Base-by-base conservation (phyloP, 1,284 basidiomycete genomes). In the Ceratobasidium sp. region DNA sequence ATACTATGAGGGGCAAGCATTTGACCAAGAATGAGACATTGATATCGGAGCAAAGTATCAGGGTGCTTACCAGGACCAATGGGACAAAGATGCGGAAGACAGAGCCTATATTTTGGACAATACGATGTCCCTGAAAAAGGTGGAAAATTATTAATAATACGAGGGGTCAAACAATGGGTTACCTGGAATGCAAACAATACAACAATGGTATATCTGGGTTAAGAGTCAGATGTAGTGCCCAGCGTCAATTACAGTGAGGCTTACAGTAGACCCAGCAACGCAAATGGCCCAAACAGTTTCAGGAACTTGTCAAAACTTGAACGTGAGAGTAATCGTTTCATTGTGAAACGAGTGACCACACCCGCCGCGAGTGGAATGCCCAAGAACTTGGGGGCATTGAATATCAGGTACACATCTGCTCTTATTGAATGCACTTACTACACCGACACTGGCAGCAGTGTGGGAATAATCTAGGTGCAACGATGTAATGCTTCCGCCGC, bases 81-180 rank as follows among this genome's bases (percentile, higher is more conserved):
- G 95, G 95, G 1, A 95, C 94, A 79, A 93, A 90, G 0, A 92
- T 89, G 13, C 93, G 88, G 83, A 95, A 94, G 0, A 94, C 91
- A 4, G 88, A 87, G 0, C 92, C 90, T 65, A 95, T 85, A 81
- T 93, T 90, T 79, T 88, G 86, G 0, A 91, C 81, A 79, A 93
- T 91, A 66, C 88, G 86, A 67, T 88, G 82, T 1, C 85, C 86
- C 78, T 80, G 61, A 13, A 17, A 43, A 8, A 40, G 13, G 37
- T 44, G 22, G 7, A 6, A 13, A 43, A 51, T 52, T 19, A 52
- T 52, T 19, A 52, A 51, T 37, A 52, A 8, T 22, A 40, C 5
- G 65, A 25, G n/a, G 13, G 19, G 57, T 44, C 13, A 76, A 19
- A 22, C 19, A 40, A 34, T 52, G 62, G n/a, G 19, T 66, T 69